A percentile compares a stretch with the other conserved stretches of the same genome.
Evolutionary conservation across 2,329 filamentous ascomycete species (phyloP).

Genomic region (Alternaria triticimaculans): DNA sequence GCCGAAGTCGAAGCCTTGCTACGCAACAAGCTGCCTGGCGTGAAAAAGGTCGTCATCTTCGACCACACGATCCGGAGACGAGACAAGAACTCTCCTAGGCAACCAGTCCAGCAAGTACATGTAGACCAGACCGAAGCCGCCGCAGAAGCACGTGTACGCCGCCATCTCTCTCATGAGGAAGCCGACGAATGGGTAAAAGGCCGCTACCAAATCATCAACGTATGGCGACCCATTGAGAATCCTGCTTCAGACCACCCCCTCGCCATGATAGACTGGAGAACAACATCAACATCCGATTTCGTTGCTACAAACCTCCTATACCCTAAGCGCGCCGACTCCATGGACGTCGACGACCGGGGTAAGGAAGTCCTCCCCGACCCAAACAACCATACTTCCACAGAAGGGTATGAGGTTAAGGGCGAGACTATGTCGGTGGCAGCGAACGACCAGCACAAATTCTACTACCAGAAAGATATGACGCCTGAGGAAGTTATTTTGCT

Average conservation of each 20-base stretch:
- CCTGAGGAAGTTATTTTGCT: slow-evolving; percentile 61
- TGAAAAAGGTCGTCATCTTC: slow-evolving; percentile 71
- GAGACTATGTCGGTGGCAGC: slow-evolving; percentile 68
- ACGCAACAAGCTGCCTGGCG: slow-evolving; percentile 59
- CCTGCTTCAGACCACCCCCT: slow-evolving; percentile 72
- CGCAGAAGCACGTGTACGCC: slow-evolving; percentile 65
- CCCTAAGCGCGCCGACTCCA: slow-evolving; percentile 49
- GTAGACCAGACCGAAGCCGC: slow-evolving; percentile 74
- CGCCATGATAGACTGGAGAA: slow-evolving; percentile 70
- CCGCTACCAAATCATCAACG: slow-evolving; percentile 72
- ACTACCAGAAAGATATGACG: slow-evolving; percentile 72
- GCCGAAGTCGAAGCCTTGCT: slow-evolving; percentile 66
- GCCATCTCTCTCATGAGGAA: slow-evolving; percentile 64
- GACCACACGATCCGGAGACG: slow-evolving; percentile 73
- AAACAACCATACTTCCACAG: slow-evolving; percentile 54
- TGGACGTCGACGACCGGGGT: slow-evolving; percentile 62
- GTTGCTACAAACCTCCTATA: slow-evolving; percentile 69
- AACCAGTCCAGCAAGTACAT: slow-evolving; percentile 73
- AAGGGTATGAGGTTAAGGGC: slow-evolving; percentile 68
- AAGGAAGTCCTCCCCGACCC: slow-evolving; percentile 64
- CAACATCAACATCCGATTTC: slow-evolving; percentile 64
- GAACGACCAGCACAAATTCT: slow-evolving; percentile 66
- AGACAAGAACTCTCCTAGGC: slow-evolving; percentile 61
- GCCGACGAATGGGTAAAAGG: slow-evolving; percentile 63
- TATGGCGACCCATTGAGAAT: slow-evolving; percentile 71